These are phyloP conservation scores for Pistacia atlantica DNA, from an alignment of 345 rosid species.

Conservation along the genomic window DNA sequence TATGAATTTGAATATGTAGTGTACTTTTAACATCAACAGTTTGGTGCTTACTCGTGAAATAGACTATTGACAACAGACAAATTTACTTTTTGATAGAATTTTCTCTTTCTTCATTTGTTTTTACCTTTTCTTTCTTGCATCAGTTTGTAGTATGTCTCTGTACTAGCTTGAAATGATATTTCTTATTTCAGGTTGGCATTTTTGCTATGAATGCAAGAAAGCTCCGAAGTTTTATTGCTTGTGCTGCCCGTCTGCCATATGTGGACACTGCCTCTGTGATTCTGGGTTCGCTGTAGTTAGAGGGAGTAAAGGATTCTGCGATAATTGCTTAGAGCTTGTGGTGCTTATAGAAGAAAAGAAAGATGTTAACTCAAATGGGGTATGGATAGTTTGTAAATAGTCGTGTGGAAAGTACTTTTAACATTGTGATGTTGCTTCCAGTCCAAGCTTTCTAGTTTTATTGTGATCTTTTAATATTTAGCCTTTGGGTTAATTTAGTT, in stretches of 20 bases:
- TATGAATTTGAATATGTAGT: neutral
- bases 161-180: constrained; percentile 4
- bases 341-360: constrained; percentile 46
- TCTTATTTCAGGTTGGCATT: constrained; percentile 52
- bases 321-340: constrained; percentile 39
- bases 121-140: neutral
- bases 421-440: neutral
- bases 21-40: neutral
- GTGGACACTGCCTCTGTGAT: constrained; percentile 42
- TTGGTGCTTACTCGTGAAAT: neutral
- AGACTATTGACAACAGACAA: neutral
- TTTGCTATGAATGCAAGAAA: constrained; percentile 42
- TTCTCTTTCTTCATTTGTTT: too few species aligned
- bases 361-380: constrained; percentile 37
- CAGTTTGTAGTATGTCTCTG: neutral
- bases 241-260: constrained; percentile 52
- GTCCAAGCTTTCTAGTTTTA: neutral
- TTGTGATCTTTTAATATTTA: neutral
- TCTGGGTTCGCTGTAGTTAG: constrained; percentile 32
- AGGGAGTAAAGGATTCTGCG: constrained; percentile 42
- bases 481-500: neutral
- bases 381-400: constrained; percentile 18
- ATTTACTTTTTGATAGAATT: neutral
- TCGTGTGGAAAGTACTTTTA: neutral
- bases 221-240: constrained; percentile 51